Evolutionary conservation across 192 early-diverging fungal genomes (phyloP), one percentile per base, ranked within the genome.

Genomic region (Coemansia javaensis): DNA sequence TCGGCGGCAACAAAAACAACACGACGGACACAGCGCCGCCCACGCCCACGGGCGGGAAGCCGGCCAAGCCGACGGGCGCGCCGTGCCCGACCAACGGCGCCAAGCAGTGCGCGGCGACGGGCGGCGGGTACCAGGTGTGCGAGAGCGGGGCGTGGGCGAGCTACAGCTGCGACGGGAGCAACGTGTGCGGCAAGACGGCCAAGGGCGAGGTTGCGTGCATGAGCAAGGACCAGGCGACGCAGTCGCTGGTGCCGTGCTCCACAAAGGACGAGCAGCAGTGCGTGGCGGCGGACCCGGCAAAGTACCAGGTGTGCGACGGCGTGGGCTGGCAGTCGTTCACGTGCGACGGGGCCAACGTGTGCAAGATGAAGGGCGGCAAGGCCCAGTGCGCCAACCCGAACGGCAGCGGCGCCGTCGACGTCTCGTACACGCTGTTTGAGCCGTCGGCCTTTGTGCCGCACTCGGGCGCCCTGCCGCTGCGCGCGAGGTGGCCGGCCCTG

Each of bases 241-340:
- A 44, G 22, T 42, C 51, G 27, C 42, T 28, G 14, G 61, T 61
- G 16, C 27, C 45, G 43, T 65, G 66, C 38, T 54, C 58, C 5
- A 44, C 47, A 11, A 69, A 61, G 46, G 38, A 50, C 25, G 25
- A 53, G 27, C 54, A 60, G 59, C 58, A 53, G 17, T 74, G 70
- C 50, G 50, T 47, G 3, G 24, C 63, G 0, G 15, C 41, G 0
- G 63, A 58, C 18, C 2, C 12, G 10, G 50, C 47, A 27, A 62
- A 57, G 41, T 74, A 74, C 70, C 61, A 64, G 54, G 20, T 25
- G 8, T 74, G 70, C 41, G 59, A 74, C 40, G 70, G 70, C 33
- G 50, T 33, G 28, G 13, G 43, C 22, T 74, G 70, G 70, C 53
- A 49, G 32, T 38, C 21, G 4, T 61, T 32, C 27, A 27, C 44